Base-by-base conservation (phyloP, 441 rosid genomes). In the Syzygium malaccense region DNA sequence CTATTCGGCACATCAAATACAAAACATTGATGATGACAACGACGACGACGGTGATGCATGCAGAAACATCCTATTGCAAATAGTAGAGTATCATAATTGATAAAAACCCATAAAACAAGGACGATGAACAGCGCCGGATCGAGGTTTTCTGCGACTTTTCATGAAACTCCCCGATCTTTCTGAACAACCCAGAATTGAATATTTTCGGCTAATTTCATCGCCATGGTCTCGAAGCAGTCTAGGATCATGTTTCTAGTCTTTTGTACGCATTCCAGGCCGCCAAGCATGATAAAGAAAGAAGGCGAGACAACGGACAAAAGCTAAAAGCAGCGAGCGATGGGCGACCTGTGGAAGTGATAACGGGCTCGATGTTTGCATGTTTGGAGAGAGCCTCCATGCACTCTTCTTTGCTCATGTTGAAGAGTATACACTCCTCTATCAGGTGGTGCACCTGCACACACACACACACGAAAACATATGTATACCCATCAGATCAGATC, bases 381-480 rank as follows among this genome's bases (percentile, higher is more conserved):
- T 94, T 95, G 88, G 96, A 93, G 91, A 97, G 95, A 91, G 98
- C 97, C 86, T 95, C 97, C 95, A 95, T 93, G 97, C 99, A 97
- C 93, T 97, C 99, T 91, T 97, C 98, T 93, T 91, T 96, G 89
- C 92, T 93, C 99, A 97, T 94, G 92, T 95, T 95, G 93, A 96
- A 96, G 23, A 95, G 25, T 23, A 97, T 91, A 86, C 99, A 97
- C 91, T 96, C 96, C 90, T 97, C 99, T 88, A 97, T 97, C 60
- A 97, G 93, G 91, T 91, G 97, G 91, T 97, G 99, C 90, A 97
- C 99, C 99, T 97, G 92, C 91, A 84, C 55, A 13, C 89, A 53
- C 51, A 83, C 49, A 68, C 54, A 57, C 51, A 60, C 80, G 51
- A 49, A n/a, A 0, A 75, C 19, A 66, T 14, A 71, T 57, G 86